phyloP scores from a whole-genome alignment of 306 rosid genomes.

The Purshia tridentata region DNA sequence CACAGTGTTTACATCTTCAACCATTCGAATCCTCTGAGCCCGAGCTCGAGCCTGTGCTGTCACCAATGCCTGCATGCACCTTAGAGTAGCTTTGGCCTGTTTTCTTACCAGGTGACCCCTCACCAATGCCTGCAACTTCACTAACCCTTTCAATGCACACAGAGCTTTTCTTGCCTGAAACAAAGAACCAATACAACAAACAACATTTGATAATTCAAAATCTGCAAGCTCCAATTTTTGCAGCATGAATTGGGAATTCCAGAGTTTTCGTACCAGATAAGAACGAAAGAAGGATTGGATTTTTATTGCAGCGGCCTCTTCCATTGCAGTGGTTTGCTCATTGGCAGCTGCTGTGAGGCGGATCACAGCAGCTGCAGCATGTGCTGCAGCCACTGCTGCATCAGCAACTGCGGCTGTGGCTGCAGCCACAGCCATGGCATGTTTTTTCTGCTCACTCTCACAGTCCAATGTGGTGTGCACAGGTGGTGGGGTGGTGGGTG shows the following conservation, averaged over 20 bases:
- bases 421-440: constrained; percentile 63
- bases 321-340: constrained; percentile 30
- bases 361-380: constrained; percentile 70
- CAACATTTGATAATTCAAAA: not conserved
- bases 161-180: constrained; percentile 87
- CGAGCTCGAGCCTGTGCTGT: constrained; percentile 90
- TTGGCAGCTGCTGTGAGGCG: constrained; percentile 45
- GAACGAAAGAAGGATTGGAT: constrained; percentile 84
- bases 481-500: constrained; percentile 30
- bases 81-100: constrained; percentile 69
- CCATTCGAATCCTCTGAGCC: constrained; percentile 64
- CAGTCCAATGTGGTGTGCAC: constrained; percentile 33
- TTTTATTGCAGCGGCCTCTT: constrained; percentile 70
- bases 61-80: constrained; percentile 92
- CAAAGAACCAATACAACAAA: not conserved
- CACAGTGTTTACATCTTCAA: constrained; percentile 39
- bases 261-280: constrained; percentile 52
- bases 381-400: constrained; percentile 63
- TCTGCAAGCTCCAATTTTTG: too few relatives aligned
- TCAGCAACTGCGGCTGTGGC: constrained; percentile 63
- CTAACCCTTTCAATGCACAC: constrained; percentile 77
- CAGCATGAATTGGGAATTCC: not conserved
- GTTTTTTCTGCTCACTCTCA: constrained; percentile 60
- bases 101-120: constrained; percentile 92
- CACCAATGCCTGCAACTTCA: constrained; percentile 87